These are phyloP conservation scores for Aristolochia californica DNA, from an alignment of 164 flowering plant species.

Conservation along the genomic window DNA sequence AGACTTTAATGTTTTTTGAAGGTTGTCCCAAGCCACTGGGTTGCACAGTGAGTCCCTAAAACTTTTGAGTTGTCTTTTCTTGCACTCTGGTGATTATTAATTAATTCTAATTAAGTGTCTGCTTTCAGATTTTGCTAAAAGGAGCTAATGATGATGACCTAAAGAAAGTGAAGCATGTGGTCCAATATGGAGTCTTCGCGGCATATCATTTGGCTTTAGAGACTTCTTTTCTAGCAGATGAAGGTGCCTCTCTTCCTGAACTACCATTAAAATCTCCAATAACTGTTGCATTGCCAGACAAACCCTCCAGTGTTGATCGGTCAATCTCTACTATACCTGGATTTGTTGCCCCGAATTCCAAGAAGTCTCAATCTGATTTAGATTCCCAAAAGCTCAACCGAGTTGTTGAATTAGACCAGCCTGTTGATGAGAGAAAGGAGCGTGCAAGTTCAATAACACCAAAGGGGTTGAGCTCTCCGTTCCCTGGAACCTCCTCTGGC, in stretches of 20 bases:
- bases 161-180: constrained; percentile 91
- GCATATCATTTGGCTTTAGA: constrained; percentile 97
- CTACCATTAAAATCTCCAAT: constrained; percentile 67
- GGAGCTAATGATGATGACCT: constrained; percentile 87
- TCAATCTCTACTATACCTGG: constrained; percentile 87
- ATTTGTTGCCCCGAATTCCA: constrained; percentile 32
- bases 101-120: neutral
- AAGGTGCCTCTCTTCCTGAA: constrained; percentile 92
- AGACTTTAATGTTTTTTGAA: constrained; percentile 89
- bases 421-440: constrained; percentile 12
- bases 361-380: constrained; percentile 32
- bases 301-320: constrained; percentile 53
- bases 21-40: constrained; percentile 94
- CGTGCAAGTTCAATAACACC: constrained; percentile 11
- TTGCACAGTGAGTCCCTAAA: constrained; percentile 61
- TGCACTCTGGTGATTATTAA: neutral
- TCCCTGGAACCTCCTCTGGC: constrained; percentile 11
- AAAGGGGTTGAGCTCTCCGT: constrained; percentile 17
- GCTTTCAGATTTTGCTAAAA: constrained; percentile 69
- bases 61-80: neutral
- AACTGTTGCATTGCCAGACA: constrained; percentile 78
- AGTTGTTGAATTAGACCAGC: constrained; percentile 15
- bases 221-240: constrained; percentile 98
- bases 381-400: constrained; percentile 18
- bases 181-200: constrained; percentile 92